Base-by-base conservation (phyloP, 225 moss, liverwort and hornwort species). In the Anthoceros angustus region DNA sequence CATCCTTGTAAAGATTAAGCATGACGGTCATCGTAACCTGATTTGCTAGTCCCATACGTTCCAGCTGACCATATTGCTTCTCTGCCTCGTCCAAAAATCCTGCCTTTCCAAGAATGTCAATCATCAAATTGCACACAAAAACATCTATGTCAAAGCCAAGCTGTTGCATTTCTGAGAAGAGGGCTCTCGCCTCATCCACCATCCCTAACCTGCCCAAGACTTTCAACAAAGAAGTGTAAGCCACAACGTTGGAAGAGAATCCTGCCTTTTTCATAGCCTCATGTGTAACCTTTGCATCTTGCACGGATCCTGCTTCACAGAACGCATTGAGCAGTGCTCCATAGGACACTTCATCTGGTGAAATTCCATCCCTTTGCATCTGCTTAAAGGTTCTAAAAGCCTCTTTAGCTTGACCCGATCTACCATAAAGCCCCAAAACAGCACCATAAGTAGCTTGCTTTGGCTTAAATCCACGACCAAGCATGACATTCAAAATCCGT, bases 1-100 rank as follows among this genome's bases (percentile, higher is more conserved):
- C 74, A 75, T 72, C 81, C 67, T 83, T 86, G 75, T 89, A 98
- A n/a, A 87, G 69, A 66, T 86, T 84, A 72, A 98, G 77, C 85
- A 89, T 85, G 61, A 78, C 80, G 9, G 81, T 84, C 60, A 84
- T 77, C 25, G 81, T 88, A 46, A 89, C 71, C 63, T 92, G 86
- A 64, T 86, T 83, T 48, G 74, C 77, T 61, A 77, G 72, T 66
- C n/a, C 20, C 39, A 41, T 55, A 61, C 66, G 66, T 63, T 61
- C 61, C 48, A 77, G 62, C 48, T 16, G 24, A 32, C 45, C 61
- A 61, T 68, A 78, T 10, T 73, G 8, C 43, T 48, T 62, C 67
- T 81, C 81, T 49, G 81, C 81, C 9, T 77, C 75, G 63, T 71
- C 69, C 62, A 75, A 49, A 11, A 26, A 70, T 21, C 75, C 78